Percentiles rank a stretch among this genome's conserved stretches.
Evolutionary conservation across 768 basidiomycete species (phyloP).

Genomic region (Sarcomyxa edulis): DNA sequence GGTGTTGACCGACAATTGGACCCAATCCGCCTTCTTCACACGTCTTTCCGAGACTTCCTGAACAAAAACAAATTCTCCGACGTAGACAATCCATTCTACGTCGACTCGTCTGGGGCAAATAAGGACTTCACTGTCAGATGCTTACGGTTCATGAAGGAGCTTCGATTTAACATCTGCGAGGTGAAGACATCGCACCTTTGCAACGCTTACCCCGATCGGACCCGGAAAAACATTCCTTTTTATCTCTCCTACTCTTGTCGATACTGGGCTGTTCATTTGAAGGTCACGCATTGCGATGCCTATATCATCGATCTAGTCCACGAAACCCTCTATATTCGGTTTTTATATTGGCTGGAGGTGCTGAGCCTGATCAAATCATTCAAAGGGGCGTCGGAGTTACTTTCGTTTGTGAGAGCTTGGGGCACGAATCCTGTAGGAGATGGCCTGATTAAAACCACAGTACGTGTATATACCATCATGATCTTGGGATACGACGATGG

Average conservation of each 20-base stretch:
- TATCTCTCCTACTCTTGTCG: constrained; percentile 29
- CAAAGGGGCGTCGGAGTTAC: constrained; percentile 7
- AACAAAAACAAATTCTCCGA: constrained; percentile 11
- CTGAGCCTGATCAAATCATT: constrained; percentile 18
- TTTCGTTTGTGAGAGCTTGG: too few species aligned
- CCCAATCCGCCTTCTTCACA: constrained; percentile 23
- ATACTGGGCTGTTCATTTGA: constrained; percentile 29
- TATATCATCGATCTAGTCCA: constrained; percentile 1
- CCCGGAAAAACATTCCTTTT: constrained; percentile 19
- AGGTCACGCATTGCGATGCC: constrained; percentile 7
- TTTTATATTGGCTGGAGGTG: constrained; percentile 35
- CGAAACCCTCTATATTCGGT: constrained; percentile 14
- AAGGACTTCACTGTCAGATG: constrained; percentile 6
- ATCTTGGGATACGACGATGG: too few species aligned
- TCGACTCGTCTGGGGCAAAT: constrained; percentile 8
- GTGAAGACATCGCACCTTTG: constrained; percentile 25
- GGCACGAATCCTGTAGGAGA: too few species aligned
- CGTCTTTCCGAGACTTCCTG: constrained; percentile 30
- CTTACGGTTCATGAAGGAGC: constrained; percentile 22
- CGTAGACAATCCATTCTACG: constrained; percentile 18
- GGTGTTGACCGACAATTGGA: constrained; percentile 7
- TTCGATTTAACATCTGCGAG: constrained; percentile 34
- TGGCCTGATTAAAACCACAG: too few species aligned
- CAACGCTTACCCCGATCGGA: constrained; percentile 16
- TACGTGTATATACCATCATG: too few species aligned